Evolutionary conservation across 345 rosid genomes (phyloP), one percentile per base, ranked within the genome.

Genomic region (Abelmoschus esculentus): DNA sequence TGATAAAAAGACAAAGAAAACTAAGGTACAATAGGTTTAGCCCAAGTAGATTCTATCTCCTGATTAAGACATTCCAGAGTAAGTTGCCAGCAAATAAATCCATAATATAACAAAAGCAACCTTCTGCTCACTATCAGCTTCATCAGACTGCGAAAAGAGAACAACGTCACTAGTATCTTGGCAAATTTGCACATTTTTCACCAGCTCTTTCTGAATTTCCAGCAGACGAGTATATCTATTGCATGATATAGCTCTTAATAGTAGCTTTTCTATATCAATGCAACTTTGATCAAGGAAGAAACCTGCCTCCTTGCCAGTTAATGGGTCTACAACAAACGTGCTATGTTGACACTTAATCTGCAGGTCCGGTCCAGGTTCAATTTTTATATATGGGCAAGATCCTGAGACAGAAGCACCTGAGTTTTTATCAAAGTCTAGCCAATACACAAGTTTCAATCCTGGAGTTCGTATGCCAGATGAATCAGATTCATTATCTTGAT

Each of bases 171-270:
- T 84, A 1, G 81, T 77, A 71, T 86, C 82, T 72, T 84, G 90
- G 81, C 72, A 86, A 47, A 96, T 83, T 70, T 89, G 88, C 72
- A 69, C 69, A 79, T 83, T 92, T 83, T 83, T 96, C 68, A 70
- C 77, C 77, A 96, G 82, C 76, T 96, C 99, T 76, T 86, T 95
- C 81, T 92, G 96, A 78, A 92, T 90, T 84, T 90, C 97, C 74
- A 96, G 92, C 70, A 96, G 86, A 46, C 96, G 92, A 57, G 98
- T 92, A 80, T 90, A 90, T 81, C 86, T 90, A 75, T 92, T 82
- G 80, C 98, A 96, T 26, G 80, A 81, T 75, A 96, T 95, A 71
- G 98, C 93, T 81, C 96, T 87, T 60, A 89, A 84, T 69, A 96
- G 84, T 82, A 96, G 74, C 78, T 85, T 89, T 85, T 92, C 99